Conservation (phyloP, 2,329 filamentous ascomycete genomes). For the Monosporascus cannonballus region DNA sequence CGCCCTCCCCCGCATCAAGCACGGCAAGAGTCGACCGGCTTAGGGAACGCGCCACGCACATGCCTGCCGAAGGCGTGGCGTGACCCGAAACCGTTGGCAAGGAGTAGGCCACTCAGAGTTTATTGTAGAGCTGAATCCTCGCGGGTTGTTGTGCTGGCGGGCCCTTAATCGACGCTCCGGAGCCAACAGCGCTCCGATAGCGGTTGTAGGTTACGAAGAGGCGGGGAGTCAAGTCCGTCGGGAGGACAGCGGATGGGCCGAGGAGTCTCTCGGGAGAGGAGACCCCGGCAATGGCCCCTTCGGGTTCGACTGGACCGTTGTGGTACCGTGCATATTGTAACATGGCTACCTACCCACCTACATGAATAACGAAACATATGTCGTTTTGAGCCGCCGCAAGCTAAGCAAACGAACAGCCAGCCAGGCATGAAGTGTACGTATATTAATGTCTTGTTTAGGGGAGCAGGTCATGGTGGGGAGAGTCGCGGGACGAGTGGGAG, state of each 20-base stretch:
- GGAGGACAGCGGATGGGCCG: background rate
- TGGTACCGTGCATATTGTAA: background rate
- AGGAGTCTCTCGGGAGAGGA: background rate
- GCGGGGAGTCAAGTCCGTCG: background rate
- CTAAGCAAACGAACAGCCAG: too few species aligned
- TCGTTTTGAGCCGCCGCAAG: too few species aligned
- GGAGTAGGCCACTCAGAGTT: background rate
- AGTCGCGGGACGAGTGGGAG: too few species aligned
- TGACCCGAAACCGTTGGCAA: background rate
- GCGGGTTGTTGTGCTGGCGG: background rate
- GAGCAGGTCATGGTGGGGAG: too few species aligned
- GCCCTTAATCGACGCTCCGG: background rate
- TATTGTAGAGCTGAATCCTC: background rate
- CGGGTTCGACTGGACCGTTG: background rate
- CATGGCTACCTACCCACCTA: background rate
- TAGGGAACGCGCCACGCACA: background rate
- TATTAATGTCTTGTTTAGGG: too few species aligned
- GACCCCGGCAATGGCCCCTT: background rate
- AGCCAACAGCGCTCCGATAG: background rate
- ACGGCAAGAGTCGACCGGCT: background rate
- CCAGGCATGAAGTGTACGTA: too few species aligned
- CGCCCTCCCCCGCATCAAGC: background rate
- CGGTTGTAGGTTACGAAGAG: background rate
- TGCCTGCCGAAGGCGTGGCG: background rate
- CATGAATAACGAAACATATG: background rate